Evolutionary conservation across 1,284 basidiomycete genomes (phyloP), one percentile per base, ranked within the genome.

Genomic region (Mrakiaceae sp.): DNA sequence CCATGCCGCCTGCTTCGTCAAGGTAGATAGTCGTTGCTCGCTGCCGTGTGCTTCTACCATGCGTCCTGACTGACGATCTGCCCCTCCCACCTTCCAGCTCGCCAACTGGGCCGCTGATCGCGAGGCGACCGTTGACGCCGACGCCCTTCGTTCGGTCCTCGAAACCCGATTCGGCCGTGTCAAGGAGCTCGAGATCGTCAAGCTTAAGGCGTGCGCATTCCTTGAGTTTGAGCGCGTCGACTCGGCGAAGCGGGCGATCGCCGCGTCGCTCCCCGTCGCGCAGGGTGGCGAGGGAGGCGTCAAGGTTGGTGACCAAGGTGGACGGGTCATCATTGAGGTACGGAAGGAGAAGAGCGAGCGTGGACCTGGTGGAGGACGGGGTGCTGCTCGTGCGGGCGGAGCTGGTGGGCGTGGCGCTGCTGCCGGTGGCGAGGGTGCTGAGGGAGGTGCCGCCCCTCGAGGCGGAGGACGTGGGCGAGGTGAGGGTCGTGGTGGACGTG

Each of bases 271-370:
- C 59, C 80, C 83, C 1, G 72, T 77, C 48, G 69, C 74, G 54
- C 83, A 85, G 68, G 91, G 90, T 66, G 92, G 90, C 46, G 89
- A 94, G 72, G 91, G 90, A 64, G 90, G 90, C n/a, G 81, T 97
- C 66, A 84, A 83, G 71, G 78, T 94, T 57, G 87, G 87, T 46
- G 74, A 74, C 16, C 27, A 27, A 27, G 80, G 79, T 59, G 78
- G 83, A 60, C 80, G 83, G 66, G 84, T 97, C 67, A 81, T 79
- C 67, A 84, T 96, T 54, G 92, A 96, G 81, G 90, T 87, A 64
- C 83, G 89, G 75, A 94, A 91, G 80, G 92, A 94, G 78, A 82
- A 88, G 59, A 83, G 83, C 54, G 90, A 93, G 56, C 79, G 90
- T 39, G 58, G 63, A 2, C 58, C 58, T 43, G 40, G 27, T 49